phyloP scores from a whole-genome alignment of 1,284 basidiomycete species.

The Porodaedalea pini region DNA sequence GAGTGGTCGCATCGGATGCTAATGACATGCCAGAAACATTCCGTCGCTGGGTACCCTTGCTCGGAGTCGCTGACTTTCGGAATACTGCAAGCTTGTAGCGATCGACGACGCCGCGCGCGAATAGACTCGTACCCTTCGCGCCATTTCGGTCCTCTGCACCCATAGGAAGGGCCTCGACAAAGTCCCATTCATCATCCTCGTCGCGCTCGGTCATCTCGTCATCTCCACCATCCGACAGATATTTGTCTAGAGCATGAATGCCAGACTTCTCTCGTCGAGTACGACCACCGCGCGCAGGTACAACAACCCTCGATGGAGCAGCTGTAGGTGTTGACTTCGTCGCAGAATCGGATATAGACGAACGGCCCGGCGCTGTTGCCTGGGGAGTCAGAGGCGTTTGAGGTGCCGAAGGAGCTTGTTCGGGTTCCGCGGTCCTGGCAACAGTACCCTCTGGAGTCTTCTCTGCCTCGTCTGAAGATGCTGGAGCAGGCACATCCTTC shows the following conservation, averaged over 20 bases:
- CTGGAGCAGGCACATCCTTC: conserved; percentile 9
- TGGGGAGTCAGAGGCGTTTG: conserved; percentile 18
- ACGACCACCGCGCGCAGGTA: conserved; percentile 30
- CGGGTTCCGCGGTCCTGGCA: not conserved
- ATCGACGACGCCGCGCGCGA: conserved; percentile 81
- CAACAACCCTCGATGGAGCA: conserved; percentile 29
- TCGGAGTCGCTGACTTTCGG: conserved; percentile 68
- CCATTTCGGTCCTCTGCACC: conserved; percentile 79
- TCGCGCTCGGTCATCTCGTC: conserved; percentile 58
- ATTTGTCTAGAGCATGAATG: conserved; percentile 68
- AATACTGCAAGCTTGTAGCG: conserved; percentile 78
- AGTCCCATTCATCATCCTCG: conserved; percentile 84
- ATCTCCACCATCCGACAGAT: conserved; percentile 54
- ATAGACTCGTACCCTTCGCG: conserved; percentile 68
- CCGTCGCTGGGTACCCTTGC: conserved; percentile 30
- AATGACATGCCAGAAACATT: conserved; percentile 57
- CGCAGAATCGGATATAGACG: not conserved
- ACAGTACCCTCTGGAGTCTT: conserved; percentile 11
- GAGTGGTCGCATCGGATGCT: conserved; percentile 40
- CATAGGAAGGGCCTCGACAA: conserved; percentile 60
- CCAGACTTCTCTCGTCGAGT: conserved; percentile 72
- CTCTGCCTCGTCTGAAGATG: not conserved
- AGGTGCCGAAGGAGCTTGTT: conserved; percentile 4
- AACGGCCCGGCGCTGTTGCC: not conserved
- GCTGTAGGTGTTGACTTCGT: conserved; percentile 3